Evolutionary conservation across 805 yeast species (phyloP).

Genomic region (Wickerhamomyces bovis): DNA sequence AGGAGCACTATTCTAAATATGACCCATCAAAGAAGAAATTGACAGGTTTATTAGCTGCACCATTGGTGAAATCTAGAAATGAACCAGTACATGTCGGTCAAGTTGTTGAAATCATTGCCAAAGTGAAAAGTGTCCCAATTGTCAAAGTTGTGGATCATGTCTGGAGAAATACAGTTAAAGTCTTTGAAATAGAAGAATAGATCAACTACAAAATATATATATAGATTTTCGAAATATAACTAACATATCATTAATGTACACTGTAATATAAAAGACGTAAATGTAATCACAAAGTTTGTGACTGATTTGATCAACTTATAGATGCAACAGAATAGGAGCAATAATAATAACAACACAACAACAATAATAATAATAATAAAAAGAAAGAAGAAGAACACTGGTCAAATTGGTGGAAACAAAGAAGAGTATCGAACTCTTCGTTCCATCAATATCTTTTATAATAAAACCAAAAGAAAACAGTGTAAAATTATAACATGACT

Average conservation of each 20-base stretch:
- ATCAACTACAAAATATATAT: neutral
- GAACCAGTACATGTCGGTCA: slow-evolving; percentile 87
- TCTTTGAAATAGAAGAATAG: slow-evolving; percentile 34
- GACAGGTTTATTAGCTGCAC: slow-evolving; percentile 28
- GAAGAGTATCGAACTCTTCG: neutral
- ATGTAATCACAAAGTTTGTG: too few species aligned
- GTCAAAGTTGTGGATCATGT: slow-evolving; percentile 41
- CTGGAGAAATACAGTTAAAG: slow-evolving; percentile 43
- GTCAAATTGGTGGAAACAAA: neutral
- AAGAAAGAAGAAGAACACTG: neutral
- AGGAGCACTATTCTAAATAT: slow-evolving; percentile 46
- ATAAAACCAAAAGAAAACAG: neutral
- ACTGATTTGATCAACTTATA: neutral
- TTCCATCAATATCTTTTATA: neutral
- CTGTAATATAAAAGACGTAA: neutral
- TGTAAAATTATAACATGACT: neutral
- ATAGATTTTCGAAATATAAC: neutral
- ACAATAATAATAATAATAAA: too few species aligned
- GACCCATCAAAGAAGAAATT: slow-evolving; percentile 21
- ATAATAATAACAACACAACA: neutral
- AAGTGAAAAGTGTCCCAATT: slow-evolving; percentile 37
- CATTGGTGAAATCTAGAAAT: slow-evolving; percentile 73
- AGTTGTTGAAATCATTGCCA: slow-evolving; percentile 66
- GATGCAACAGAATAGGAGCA: neutral
- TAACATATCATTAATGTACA: neutral